Conservation (phyloP, 371 early-diverging fungal genomes). For the Massospora cicadina region DNA sequence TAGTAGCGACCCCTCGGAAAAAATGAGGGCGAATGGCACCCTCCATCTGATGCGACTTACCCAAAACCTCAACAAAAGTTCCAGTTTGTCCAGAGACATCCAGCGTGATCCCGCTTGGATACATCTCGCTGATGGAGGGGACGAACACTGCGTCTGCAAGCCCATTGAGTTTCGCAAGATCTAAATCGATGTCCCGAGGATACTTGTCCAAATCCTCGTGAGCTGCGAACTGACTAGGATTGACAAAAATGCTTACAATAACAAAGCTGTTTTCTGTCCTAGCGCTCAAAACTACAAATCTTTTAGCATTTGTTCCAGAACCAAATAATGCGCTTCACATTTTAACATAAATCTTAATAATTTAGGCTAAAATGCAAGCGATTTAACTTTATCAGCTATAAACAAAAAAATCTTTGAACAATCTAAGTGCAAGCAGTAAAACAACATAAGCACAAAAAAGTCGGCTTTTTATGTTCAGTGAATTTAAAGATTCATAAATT, state of each 20-base stretch:
- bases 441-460: too few species aligned
- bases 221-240: constrained; percentile 94
- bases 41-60: constrained; percentile 78
- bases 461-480: too few species aligned
- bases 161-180: constrained; percentile 39
- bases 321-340: too few species aligned
- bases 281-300: constrained; percentile 31
- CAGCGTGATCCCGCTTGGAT: constrained; percentile 72
- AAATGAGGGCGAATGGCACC: constrained; percentile 86
- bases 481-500: too few species aligned
- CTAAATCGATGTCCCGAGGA: constrained; percentile 67
- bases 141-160: constrained; percentile 45
- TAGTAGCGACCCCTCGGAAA: constrained; percentile 93
- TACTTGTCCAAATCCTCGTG: constrained; percentile 82
- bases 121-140: constrained; percentile 77
- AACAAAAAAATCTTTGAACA: too few species aligned
- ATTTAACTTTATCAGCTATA: too few species aligned
- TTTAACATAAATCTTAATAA: too few species aligned
- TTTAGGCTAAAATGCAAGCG: too few species aligned
- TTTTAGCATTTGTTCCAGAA: not conserved
- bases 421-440: too few species aligned
- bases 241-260: constrained; percentile 83
- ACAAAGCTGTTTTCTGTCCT: constrained; percentile 40
- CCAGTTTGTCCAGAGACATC: constrained; percentile 60
- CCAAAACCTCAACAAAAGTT: constrained; percentile 81